Conservation (phyloP, 768 basidiomycete species). For the Termitomyces sp. region DNA sequence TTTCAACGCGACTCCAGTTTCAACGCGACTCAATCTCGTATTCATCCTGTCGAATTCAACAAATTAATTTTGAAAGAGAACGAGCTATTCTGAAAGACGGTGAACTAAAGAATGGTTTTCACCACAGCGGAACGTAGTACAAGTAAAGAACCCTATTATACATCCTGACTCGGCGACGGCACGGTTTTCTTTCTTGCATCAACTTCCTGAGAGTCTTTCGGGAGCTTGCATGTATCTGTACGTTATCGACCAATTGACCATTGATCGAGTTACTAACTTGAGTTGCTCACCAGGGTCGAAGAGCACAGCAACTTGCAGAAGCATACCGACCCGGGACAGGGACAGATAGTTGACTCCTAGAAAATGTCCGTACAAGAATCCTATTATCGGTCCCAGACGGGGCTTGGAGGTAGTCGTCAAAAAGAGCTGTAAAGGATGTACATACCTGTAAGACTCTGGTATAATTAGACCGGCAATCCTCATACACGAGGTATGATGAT, state of each 20-base stretch:
- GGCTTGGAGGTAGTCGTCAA: background rate
- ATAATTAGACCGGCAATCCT: background rate
- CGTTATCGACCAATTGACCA: background rate
- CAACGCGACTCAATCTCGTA: no score
- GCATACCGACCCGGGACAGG: background rate
- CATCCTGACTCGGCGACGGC: conserved; percentile 21
- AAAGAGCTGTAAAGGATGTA: background rate
- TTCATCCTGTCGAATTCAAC: no score
- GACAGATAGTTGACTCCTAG: background rate
- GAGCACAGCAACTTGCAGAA: conserved; percentile 13
- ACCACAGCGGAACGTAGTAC: background rate
- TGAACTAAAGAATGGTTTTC: background rate
- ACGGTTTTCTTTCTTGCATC: conserved; percentile 22
- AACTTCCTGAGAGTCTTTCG: conserved; percentile 20
- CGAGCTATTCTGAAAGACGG: no score
- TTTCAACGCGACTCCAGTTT: no score
- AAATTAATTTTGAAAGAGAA: no score
- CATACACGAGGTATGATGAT: conserved; percentile 1
- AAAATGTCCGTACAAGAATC: background rate
- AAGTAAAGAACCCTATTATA: conserved; percentile 25
- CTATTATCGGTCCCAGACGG: background rate
- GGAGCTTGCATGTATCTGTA: conserved; percentile 26
- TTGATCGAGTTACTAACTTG: background rate
- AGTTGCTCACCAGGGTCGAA: conserved; percentile 18
- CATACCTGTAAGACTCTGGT: background rate